Evolutionary conservation across 2,329 filamentous ascomycete genomes (phyloP).

Genomic region (Aspergillus sp.): DNA sequence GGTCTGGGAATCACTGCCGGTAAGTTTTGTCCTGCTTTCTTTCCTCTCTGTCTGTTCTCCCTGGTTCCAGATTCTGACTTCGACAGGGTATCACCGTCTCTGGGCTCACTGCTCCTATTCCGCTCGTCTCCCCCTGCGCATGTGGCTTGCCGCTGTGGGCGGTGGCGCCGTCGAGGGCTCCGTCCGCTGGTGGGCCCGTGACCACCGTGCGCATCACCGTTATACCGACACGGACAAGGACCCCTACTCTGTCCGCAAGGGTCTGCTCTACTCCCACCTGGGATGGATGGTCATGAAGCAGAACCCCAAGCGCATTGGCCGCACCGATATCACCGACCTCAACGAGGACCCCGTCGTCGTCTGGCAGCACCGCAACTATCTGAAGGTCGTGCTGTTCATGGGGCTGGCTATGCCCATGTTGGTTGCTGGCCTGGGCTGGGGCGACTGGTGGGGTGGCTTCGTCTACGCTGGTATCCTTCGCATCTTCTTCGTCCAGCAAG

Average conservation of each 20-base stretch:
- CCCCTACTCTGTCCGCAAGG: constrained; percentile 84
- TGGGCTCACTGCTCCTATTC: constrained; percentile 85
- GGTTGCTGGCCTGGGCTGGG: constrained; percentile 70
- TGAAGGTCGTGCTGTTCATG: constrained; percentile 71
- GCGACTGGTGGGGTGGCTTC: constrained; percentile 73
- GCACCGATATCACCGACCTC: constrained; percentile 78
- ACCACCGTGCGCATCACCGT: constrained; percentile 79
- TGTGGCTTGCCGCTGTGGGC: constrained; percentile 73
- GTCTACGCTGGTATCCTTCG: constrained; percentile 78
- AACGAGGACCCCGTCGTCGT: constrained; percentile 79
- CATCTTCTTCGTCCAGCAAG: constrained; percentile 84
- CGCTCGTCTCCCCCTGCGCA: constrained; percentile 63
- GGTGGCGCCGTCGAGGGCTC: constrained; percentile 79
- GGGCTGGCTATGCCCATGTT: constrained; percentile 66
- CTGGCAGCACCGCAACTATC: constrained; percentile 81
- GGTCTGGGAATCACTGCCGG: constrained; percentile 71
- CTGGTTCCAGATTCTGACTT: not conserved
- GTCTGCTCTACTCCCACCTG: constrained; percentile 72
- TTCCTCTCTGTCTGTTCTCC: not conserved
- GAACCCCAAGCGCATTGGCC: constrained; percentile 80
- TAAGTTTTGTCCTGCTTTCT: constrained; percentile 31
- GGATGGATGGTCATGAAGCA: constrained; percentile 94
- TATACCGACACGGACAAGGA: constrained; percentile 92
- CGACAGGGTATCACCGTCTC: constrained; percentile 63
- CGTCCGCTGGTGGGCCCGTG: constrained; percentile 81